Percentiles rank a stretch among this genome's conserved stretches.
These are phyloP conservation scores for Trichoderma simmonsii DNA, from an alignment of 2,329 filamentous ascomycete species.

Conservation along the genomic window DNA sequence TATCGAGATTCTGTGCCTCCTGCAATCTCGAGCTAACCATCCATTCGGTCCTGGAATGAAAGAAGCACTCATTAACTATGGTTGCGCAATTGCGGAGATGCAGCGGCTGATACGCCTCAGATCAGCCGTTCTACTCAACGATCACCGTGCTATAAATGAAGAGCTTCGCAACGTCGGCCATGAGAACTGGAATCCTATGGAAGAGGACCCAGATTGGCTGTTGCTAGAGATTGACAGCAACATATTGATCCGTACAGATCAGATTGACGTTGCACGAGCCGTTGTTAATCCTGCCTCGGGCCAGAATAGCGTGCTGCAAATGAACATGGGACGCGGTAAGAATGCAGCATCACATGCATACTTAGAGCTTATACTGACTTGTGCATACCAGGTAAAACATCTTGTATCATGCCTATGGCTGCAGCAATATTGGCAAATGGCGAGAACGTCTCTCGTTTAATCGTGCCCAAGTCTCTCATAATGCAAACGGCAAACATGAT, in stretches of 20 bases:
- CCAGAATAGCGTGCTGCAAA: conserved; percentile 58
- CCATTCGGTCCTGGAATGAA: conserved; percentile 37
- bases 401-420: conserved; percentile 53
- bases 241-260: conserved; percentile 58
- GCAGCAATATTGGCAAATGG: conserved; percentile 44
- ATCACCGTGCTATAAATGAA: neutral
- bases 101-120: conserved; percentile 5
- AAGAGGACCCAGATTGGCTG: conserved; percentile 57
- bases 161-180: conserved; percentile 35
- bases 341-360: neutral
- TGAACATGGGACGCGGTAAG: conserved; percentile 63
- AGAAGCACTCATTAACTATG: conserved; percentile 42
- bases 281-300: conserved; percentile 54
- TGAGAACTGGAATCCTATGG: conserved; percentile 52
- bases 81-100: conserved; percentile 37
- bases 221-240: conserved; percentile 65
- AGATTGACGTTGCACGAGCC: conserved; percentile 59
- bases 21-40: conserved; percentile 30
- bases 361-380: neutral
- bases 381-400: conserved; percentile 49
- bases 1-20: conserved; percentile 39
- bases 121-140: neutral
- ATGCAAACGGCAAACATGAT: conserved; percentile 57
- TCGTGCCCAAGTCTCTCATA: conserved; percentile 56
- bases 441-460: conserved; percentile 46